Evolutionary conservation across 2,329 filamentous ascomycete genomes (phyloP), one percentile per base, ranked within the genome.

Genomic region (Sporothrix schenckii): DNA sequence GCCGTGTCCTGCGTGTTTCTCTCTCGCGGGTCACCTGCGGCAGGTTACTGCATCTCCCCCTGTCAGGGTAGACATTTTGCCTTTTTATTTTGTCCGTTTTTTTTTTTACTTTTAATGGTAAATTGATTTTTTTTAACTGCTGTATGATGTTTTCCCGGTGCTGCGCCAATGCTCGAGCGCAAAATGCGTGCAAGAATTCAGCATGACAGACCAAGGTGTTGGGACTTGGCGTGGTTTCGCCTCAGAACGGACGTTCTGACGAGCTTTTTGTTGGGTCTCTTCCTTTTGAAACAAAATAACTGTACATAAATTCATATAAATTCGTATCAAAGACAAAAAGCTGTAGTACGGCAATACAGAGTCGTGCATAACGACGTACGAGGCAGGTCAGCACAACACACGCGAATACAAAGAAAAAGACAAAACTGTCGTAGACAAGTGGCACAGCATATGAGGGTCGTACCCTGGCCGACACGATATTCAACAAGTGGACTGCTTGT

Each of bases 171-270:
- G 58, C 58, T 61, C 58, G 39, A 61, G 58, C 58, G 58, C 39
- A 44, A 27, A 47, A 14, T 52, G 16, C 16, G 44, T 39, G 24
- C 14, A 66, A 66, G 47, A 30, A 14, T 3, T 19, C 27, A 50
- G 47, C 47, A 30, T 50, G 47, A 30, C 27, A 56, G 34, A 44
- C 65, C 65, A 67, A 30, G 34, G 49, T n/a, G n/a, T 47, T 56
- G 50, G 50, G 30, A 56, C 65, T 66, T 52, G 49, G 65, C 49
- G 34, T 61, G 47, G 65, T 66, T 66, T 66, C 49, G 65, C 27
- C 13, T 19, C 30, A 24, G 49, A 27, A 52, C 14, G 47, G 47
- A 44, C 14, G 41, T 44, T 44, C 41, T 16, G 14, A 44, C 41
- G 14, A 44, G 41, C 47, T 1, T 44, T 44, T 44, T 44, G 41